Evolutionary conservation across 768 basidiomycete genomes (phyloP).

Genomic region (Leccinellum rugosiceps): DNA sequence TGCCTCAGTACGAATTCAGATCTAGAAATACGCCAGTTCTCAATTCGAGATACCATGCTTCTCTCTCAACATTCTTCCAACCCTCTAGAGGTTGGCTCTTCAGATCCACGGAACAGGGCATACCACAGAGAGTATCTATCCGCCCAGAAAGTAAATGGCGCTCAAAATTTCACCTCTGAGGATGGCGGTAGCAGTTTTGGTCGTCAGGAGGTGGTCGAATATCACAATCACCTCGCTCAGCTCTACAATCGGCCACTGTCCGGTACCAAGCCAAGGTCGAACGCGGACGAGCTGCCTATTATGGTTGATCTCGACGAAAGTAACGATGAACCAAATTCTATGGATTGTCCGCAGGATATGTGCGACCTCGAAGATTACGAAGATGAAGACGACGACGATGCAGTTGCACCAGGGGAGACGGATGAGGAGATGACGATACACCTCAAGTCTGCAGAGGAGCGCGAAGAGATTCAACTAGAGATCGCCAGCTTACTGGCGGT

Average conservation of each 20-base stretch:
- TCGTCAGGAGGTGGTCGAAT: conserved; percentile 40
- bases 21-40: background rate
- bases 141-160: conserved; percentile 32
- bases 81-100: conserved; percentile 65
- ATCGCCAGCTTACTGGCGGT: conserved; percentile 65
- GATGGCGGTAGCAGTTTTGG: conserved; percentile 44
- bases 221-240: conserved; percentile 49
- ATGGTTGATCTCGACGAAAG: conserved; percentile 51
- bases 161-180: conserved; percentile 43
- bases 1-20: background rate
- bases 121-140: conserved; percentile 40
- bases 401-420: conserved; percentile 35
- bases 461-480: conserved; percentile 70
- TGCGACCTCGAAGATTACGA: conserved; percentile 35
- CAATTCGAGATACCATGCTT: conserved; percentile 14
- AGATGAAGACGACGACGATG: conserved; percentile 37
- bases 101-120: conserved; percentile 49
- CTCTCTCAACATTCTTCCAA: conserved; percentile 75
- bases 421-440: conserved; percentile 63
- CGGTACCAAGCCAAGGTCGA: conserved; percentile 16
- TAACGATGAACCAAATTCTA: conserved; percentile 33
- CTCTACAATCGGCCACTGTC: conserved; percentile 35
- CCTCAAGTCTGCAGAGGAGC: conserved; percentile 62
- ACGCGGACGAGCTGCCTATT: conserved; percentile 24
- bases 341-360: conserved; percentile 38